A percentile compares a stretch with the other conserved stretches of the same genome.
Evolutionary conservation across 2,329 filamentous ascomycete species (phyloP).

Genomic region (Nigrospora oryzae): DNA sequence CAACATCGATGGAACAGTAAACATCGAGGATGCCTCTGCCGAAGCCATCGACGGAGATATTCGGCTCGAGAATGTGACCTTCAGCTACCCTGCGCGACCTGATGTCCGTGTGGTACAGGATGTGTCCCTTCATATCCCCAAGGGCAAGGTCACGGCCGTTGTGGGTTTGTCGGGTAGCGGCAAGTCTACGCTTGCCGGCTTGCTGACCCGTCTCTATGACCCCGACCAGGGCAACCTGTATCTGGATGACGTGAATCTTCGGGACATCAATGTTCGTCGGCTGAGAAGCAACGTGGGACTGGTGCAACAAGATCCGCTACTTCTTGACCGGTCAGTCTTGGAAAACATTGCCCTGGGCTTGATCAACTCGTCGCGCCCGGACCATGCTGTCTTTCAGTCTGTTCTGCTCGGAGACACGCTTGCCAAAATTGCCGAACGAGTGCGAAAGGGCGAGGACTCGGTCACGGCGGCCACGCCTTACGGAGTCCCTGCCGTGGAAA

Average conservation of each 20-base stretch:
- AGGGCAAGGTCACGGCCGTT: constrained; percentile 34
- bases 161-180: constrained; percentile 41
- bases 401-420: constrained; percentile 40
- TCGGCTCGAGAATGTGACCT: constrained; percentile 24
- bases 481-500: constrained; percentile 35
- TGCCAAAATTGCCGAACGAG: constrained; percentile 38
- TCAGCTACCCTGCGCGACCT: constrained; percentile 28
- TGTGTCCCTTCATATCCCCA: constrained; percentile 22
- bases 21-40: constrained; percentile 22
- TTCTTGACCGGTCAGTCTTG: constrained; percentile 23
- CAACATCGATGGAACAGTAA: constrained; percentile 33
- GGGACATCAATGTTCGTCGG: constrained; percentile 35
- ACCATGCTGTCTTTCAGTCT: constrained; percentile 26
- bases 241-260: constrained; percentile 39
- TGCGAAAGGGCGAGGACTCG: constrained; percentile 42
- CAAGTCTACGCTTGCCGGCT: constrained; percentile 40
- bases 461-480: constrained; percentile 30
- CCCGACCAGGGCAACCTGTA: constrained; percentile 37
- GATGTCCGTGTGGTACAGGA: constrained; percentile 25
- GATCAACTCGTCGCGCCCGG: constrained; percentile 21
- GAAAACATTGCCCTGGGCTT: constrained; percentile 29
- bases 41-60: constrained; percentile 30
- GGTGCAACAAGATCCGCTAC: constrained; percentile 22
- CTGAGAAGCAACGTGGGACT: constrained; percentile 20
- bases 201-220: constrained; percentile 50